Evolutionary conservation across 257 asterid genomes (phyloP).

Genomic region (Penstemon newberryi): DNA sequence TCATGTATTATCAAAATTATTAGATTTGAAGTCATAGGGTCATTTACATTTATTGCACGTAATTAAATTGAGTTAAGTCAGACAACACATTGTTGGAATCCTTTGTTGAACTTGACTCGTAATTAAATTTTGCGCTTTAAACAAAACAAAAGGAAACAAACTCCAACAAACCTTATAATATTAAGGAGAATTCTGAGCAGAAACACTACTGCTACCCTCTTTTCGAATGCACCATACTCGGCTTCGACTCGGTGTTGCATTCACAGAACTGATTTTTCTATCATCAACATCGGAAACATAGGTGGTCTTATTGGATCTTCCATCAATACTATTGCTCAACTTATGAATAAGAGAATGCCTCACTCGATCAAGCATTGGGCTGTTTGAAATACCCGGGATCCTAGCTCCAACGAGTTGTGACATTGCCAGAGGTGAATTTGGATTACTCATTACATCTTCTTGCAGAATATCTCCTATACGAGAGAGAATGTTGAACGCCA

Average conservation of each 20-base stretch:
- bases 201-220: slow-evolving; percentile 52
- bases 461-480: slow-evolving; percentile 81
- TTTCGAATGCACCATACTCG: slow-evolving; percentile 65
- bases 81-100: too few relatives aligned
- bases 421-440: slow-evolving; percentile 69
- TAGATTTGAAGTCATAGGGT: too few relatives aligned
- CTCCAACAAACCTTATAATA: too few relatives aligned
- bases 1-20: too few relatives aligned
- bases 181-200: slow-evolving; percentile 54
- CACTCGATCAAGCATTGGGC: slow-evolving; percentile 68
- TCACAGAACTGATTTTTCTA: slow-evolving; percentile 36
- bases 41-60: too few relatives aligned
- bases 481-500: slow-evolving; percentile 74
- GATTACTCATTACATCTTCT: slow-evolving; percentile 77
- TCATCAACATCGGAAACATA: slow-evolving; percentile 32
- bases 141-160: too few relatives aligned
- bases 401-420: slow-evolving; percentile 64
- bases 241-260: slow-evolving; percentile 52
- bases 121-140: too few relatives aligned
- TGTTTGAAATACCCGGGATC: slow-evolving; percentile 58
- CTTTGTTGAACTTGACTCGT: too few relatives aligned
- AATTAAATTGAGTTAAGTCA: too few relatives aligned
- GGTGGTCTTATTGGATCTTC: slow-evolving; percentile 26
- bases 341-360: slow-evolving; percentile 83
- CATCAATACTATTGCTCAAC: slow-evolving; percentile 48